These are phyloP conservation scores for Bipolaris sorokiniana DNA, from an alignment of 2,329 filamentous ascomycete genomes.

Conservation along the genomic window DNA sequence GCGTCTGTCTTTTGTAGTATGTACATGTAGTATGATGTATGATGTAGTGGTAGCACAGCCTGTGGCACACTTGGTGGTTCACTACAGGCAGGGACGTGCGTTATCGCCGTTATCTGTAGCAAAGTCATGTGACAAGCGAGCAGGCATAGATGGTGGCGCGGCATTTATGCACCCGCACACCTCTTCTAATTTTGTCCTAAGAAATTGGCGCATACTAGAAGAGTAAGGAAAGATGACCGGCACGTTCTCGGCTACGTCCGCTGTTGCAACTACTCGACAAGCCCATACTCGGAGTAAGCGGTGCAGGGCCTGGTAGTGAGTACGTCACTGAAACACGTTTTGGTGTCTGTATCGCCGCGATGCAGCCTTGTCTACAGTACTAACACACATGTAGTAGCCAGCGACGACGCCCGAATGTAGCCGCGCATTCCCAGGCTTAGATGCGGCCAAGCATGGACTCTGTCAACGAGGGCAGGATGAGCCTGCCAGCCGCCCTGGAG, in stretches of 20 bases:
- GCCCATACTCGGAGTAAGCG: not conserved
- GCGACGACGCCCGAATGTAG: not conserved
- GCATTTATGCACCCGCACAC: not conserved
- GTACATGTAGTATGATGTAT: too few species aligned
- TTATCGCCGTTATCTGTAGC: not conserved
- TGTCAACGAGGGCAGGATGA: not conserved
- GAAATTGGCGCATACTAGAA: not conserved
- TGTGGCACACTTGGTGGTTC: too few species aligned
- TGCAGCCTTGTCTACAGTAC: not conserved
- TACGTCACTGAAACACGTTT: constrained; percentile 4
- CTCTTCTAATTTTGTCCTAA: not conserved
- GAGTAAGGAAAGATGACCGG: not conserved
- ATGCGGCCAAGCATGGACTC: not conserved
- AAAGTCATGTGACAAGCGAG: not conserved
- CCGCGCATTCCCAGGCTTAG: not conserved
- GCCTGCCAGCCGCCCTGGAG: not conserved
- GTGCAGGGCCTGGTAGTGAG: not conserved
- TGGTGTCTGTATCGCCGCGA: not conserved
- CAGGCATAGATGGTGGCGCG: not conserved
- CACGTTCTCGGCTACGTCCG: not conserved
- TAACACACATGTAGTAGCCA: not conserved
- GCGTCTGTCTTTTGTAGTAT: too few species aligned
- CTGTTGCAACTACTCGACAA: not conserved
- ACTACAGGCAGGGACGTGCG: too few species aligned
- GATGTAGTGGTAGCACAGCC: too few species aligned